Evolutionary conservation across 768 basidiomycete species (phyloP).

Genomic region (Psilocybe cubensis): DNA sequence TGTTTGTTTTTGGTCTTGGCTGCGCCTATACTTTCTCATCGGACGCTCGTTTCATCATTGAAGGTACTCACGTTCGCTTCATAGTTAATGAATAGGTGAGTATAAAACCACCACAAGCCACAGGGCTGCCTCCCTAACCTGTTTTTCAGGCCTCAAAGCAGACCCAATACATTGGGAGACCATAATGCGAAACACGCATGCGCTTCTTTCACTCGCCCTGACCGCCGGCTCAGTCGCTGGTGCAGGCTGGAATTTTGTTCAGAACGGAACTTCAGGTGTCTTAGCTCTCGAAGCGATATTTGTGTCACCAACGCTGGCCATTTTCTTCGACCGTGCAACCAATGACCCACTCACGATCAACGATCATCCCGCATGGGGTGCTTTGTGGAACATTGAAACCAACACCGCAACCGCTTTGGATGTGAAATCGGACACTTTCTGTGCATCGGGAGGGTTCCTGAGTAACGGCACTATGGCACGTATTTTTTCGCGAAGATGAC

Average conservation of each 20-base stretch:
- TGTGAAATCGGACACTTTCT: slow-evolving; percentile 45
- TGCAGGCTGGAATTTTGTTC: slow-evolving; percentile 29
- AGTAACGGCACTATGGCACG: slow-evolving; percentile 44
- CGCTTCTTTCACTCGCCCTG: background rate
- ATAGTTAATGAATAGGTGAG: background rate
- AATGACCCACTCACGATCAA: slow-evolving; percentile 45
- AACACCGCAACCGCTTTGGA: slow-evolving; percentile 37
- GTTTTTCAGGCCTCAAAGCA: background rate
- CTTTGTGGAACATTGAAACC: slow-evolving; percentile 44
- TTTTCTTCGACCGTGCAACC: slow-evolving; percentile 31
- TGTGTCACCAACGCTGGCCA: slow-evolving; percentile 31
- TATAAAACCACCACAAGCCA: slow-evolving; percentile 1
- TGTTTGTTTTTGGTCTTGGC: background rate
- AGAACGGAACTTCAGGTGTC: slow-evolving; percentile 31
- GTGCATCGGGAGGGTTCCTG: slow-evolving; percentile 44
- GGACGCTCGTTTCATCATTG: background rate
- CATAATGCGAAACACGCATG: slow-evolving; percentile 1
- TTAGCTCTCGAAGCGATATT: slow-evolving; percentile 32
- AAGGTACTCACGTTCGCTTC: background rate
- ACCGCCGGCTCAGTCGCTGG: slow-evolving; percentile 3
- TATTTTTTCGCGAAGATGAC: slow-evolving; percentile 3
- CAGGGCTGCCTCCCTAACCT: background rate
- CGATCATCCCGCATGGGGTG: slow-evolving; percentile 49
- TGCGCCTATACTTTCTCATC: background rate
- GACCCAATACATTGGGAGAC: background rate